Base-by-base conservation (phyloP, 2,329 filamentous ascomycete species). In the Cytospora paraplurivora region DNA sequence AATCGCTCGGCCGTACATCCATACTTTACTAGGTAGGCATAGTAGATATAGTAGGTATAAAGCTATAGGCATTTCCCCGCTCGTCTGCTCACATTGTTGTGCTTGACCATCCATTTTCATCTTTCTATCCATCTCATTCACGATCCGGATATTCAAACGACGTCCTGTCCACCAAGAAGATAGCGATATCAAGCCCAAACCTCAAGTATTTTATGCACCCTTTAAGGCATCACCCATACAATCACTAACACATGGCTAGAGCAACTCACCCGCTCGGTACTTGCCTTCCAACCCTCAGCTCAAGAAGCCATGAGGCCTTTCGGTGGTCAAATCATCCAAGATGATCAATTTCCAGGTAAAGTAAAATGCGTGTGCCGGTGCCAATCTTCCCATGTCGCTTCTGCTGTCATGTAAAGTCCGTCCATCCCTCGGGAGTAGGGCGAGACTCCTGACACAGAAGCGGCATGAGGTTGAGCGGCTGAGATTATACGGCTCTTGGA, bases 401-500 rank as follows among this genome's bases (percentile, higher is more conserved):
- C 49, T 37, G 32, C 17, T 7, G 15, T 55, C 21, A 11, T 50
- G 35, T 38, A n/a, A 19, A 27, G 27, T 4, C 27, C 27, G 35
- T 37, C 37, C 13, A 19, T 41, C 34, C 50, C 27, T 27, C 11
- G 33, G 8, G 34, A 27, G n/a, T 12, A 27, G 17, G 44, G 11
- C 15, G 12, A 4, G 27, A 47, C 10, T 11, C 10, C 17, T 13
- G 21, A 21, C 34, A 21, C 21, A 15, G 56, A 33, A 32, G 49
- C 35, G 53, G 56, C 19, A 54, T 34, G 62, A 41, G 33, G 60
- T 52, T 61, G 68, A 66, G 66, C 67, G 72, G 74, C 74, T 76
- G 74, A 76, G 74, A 76, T 71, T 68, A 76, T 72, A 76, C 74
- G 74, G 74, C 72, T 64, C 62, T 65, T n/a, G 60, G 68, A 76